Conservation (phyloP, 108 stramenopile genomes). For the Aurantiochytrium sp. region DNA sequence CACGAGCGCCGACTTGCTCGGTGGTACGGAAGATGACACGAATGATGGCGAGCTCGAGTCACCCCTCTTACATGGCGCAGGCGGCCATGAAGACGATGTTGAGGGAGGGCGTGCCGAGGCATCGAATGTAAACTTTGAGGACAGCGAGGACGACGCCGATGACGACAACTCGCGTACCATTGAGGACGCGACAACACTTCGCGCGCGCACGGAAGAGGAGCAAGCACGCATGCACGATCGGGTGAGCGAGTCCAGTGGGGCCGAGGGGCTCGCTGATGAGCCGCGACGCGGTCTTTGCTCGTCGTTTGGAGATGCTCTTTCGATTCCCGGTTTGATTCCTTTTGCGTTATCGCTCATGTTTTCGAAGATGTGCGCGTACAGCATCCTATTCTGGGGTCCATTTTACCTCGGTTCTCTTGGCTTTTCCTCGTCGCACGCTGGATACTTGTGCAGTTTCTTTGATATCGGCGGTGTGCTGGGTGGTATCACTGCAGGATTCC, state of each 20-base stretch:
- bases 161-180: neutral
- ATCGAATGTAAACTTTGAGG: too few relatives aligned
- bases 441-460: slow-evolving; percentile 1
- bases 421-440: neutral
- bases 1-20: neutral
- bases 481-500: neutral
- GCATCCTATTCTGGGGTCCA: neutral
- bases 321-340: neutral
- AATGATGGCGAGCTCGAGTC: neutral
- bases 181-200: neutral
- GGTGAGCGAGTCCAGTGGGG: neutral
- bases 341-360: neutral
- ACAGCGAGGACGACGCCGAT: too few relatives aligned
- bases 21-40: neutral
- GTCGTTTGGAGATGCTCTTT: neutral
- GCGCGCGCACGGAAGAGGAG: neutral
- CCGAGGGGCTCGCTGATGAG: neutral
- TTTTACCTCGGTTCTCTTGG: neutral
- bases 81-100: neutral
- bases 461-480: neutral
- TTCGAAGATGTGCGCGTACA: slow-evolving; percentile 10
- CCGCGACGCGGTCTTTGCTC: neutral
- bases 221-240: neutral
- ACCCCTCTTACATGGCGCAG: neutral
- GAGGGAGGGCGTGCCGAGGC: too few relatives aligned